Conservation (phyloP, 2,329 filamentous ascomycete species). For the Botrytis fabae region DNA sequence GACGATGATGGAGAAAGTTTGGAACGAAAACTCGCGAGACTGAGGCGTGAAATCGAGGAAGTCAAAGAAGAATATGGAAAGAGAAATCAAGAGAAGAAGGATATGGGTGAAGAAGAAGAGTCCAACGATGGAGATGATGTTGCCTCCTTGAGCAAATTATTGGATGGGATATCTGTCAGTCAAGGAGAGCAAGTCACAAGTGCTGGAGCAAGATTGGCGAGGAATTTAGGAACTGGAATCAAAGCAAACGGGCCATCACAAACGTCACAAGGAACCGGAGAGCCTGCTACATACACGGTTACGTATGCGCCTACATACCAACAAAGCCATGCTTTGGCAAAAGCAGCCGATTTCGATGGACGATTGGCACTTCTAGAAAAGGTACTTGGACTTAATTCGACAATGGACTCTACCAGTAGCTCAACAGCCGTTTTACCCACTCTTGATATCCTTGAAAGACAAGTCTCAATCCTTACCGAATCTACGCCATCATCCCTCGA, state of each 20-base stretch:
- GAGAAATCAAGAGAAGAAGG: constrained; percentile 49
- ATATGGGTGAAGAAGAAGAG: constrained; percentile 42
- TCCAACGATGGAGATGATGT: constrained; percentile 56
- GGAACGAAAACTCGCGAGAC: constrained; percentile 74
- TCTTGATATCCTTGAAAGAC: constrained; percentile 76
- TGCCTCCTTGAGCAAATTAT: constrained; percentile 66
- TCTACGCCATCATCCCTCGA: constrained; percentile 73
- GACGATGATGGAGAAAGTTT: constrained; percentile 75
- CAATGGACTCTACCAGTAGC: constrained; percentile 58
- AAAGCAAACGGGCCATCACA: constrained; percentile 36
- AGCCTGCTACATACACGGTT: constrained; percentile 59
- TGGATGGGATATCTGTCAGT: constrained; percentile 62
- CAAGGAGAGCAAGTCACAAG: constrained; percentile 26
- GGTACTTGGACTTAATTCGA: constrained; percentile 74
- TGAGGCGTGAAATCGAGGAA: constrained; percentile 81
- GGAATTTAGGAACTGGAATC: constrained; percentile 37
- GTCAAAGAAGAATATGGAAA: constrained; percentile 60
- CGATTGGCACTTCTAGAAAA: constrained; percentile 78
- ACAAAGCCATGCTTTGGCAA: constrained; percentile 70
- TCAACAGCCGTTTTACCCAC: constrained; percentile 76
- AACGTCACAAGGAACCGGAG: constrained; percentile 30
- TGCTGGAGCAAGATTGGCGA: constrained; percentile 35
- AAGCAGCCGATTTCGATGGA: constrained; percentile 84
- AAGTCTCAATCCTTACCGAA: constrained; percentile 73
- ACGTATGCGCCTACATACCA: constrained; percentile 65